phyloP scores from a whole-genome alignment of 441 rosid species.

The Capsella rubella region DNA sequence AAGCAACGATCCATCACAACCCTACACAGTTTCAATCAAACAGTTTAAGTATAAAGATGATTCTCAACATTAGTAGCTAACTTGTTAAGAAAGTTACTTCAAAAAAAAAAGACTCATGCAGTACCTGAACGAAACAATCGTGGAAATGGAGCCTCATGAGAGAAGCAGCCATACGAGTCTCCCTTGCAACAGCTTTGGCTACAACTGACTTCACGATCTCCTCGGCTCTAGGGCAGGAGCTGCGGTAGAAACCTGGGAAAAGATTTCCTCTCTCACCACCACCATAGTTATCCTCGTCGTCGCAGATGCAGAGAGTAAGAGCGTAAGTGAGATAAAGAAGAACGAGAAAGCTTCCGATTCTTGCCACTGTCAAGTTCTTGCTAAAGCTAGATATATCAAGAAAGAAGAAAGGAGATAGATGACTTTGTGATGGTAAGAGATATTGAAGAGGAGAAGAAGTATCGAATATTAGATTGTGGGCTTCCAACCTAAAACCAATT shows the following conservation, averaged over 20 bases:
- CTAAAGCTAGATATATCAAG: neutral
- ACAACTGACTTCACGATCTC: constrained; percentile 74
- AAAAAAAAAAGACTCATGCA: neutral
- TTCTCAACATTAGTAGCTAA: constrained; percentile 16
- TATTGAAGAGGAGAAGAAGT: constrained; percentile 31
- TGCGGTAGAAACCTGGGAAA: constrained; percentile 76
- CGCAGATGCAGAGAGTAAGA: constrained; percentile 52
- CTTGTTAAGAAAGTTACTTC: constrained; percentile 18
- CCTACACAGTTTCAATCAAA: constrained; percentile 52
- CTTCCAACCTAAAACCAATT: no score
- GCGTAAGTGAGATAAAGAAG: constrained; percentile 50
- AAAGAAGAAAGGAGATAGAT: constrained; percentile 21
- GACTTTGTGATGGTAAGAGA: constrained; percentile 32
- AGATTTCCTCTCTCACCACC: constrained; percentile 48
- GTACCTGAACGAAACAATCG: constrained; percentile 93
- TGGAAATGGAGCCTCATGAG: constrained; percentile 91
- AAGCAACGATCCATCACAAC: constrained; percentile 89
- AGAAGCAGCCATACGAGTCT: constrained; percentile 90
- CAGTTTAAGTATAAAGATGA: neutral
- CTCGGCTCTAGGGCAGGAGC: constrained; percentile 77
- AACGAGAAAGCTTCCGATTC: constrained; percentile 38
- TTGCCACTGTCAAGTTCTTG: constrained; percentile 21
- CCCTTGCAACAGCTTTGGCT: constrained; percentile 74
- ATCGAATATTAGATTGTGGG: no score
- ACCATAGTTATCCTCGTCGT: constrained; percentile 46